Base-by-base conservation (phyloP, 2,329 filamentous ascomycete species). In the Venturia effusa region DNA sequence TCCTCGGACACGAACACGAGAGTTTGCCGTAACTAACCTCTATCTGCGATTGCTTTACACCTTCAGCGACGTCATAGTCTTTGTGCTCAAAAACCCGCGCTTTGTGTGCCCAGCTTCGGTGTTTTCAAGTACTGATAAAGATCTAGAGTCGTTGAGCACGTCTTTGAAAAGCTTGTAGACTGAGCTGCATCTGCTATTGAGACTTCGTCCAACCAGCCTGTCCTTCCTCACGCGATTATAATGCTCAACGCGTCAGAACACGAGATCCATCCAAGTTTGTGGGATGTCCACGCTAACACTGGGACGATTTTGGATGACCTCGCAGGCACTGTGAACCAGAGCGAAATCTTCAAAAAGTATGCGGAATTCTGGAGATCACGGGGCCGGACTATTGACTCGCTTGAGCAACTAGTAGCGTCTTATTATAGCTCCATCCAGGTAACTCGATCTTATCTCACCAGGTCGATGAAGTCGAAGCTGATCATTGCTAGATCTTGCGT, bases 151-250 rank as follows among this genome's bases (percentile, higher is more conserved):
- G 73, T 80, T 54, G 78, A 80, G 62, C 72, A 70, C 11, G 76
- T 77, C 22, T 71, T 81, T 24, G 71, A 74, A 60, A 73, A 71
- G 65, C 71, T 84, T 4, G 68, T 83, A n/a, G n/a, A n/a, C n/a
- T n/a, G n/a, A n/a, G n/a, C n/a, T n/a, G n/a, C n/a, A n/a, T 15
- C 79, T 15, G 78, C 79, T 1, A 71, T 83, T 7, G 81, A 83
- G 66, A 81, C 77, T 65, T 81, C 81, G 0, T 75, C 79, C 54
- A 84, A 84, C 65, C 82, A 84, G 66, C 81, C 82, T 0, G 76
- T 79, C 2, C 74, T 84, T 3, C 81, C 82, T 2, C 80, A 83
- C 67, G 81, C 79, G 6, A 77, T 84, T 62, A 79, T 84, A 51
- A 80, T 79, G 0, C 71, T 84, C 41, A 83, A 83, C 68, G 77